A percentile compares a stretch with the other conserved stretches of the same genome.
Evolutionary conservation across 805 yeast genomes (phyloP).

Genomic region (Pichia kluyveri): DNA sequence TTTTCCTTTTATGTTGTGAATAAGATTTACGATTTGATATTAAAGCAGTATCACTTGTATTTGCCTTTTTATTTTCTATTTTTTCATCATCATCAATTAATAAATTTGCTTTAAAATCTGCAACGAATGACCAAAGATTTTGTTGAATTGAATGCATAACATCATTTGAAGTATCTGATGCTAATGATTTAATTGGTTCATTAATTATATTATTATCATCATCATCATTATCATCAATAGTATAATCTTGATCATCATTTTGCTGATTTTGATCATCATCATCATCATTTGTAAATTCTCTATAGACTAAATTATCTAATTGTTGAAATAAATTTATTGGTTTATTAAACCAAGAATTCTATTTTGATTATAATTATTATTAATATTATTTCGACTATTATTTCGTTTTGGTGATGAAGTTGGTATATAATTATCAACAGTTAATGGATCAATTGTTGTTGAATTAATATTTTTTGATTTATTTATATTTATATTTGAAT

Average conservation of each 20-base stretch:
- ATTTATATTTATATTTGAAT: neutral
- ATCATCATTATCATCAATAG: neutral
- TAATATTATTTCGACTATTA: neutral
- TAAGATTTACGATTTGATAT: constrained; percentile 22
- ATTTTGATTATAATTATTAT: neutral
- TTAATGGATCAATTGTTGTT: constrained; percentile 16
- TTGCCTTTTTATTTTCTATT: neutral
- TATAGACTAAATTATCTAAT: constrained; percentile 56
- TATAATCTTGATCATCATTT: neutral
- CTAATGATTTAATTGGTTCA: constrained; percentile 18
- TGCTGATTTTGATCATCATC: neutral
- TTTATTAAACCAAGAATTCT: constrained; percentile 30
- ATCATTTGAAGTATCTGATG: constrained; percentile 17
- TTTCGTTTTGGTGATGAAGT: constrained; percentile 1
- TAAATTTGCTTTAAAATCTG: constrained; percentile 34
- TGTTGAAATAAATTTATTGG: constrained; percentile 58
- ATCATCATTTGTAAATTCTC: constrained; percentile 32
- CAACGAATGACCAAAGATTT: constrained; percentile 43
- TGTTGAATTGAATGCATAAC: constrained; percentile 30
- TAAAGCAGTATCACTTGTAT: constrained; percentile 18
- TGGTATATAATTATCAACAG: constrained; percentile 11
- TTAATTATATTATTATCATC: constrained; percentile 12
- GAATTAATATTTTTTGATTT: constrained; percentile 11
- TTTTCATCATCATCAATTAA: constrained; percentile 12
- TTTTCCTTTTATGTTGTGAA: constrained; percentile 14